A percentile compares a stretch with the other conserved stretches of the same genome.
These are phyloP conservation scores for Exophiala spinifera DNA, from an alignment of 2,329 filamentous ascomycete genomes.

Conservation along the genomic window DNA sequence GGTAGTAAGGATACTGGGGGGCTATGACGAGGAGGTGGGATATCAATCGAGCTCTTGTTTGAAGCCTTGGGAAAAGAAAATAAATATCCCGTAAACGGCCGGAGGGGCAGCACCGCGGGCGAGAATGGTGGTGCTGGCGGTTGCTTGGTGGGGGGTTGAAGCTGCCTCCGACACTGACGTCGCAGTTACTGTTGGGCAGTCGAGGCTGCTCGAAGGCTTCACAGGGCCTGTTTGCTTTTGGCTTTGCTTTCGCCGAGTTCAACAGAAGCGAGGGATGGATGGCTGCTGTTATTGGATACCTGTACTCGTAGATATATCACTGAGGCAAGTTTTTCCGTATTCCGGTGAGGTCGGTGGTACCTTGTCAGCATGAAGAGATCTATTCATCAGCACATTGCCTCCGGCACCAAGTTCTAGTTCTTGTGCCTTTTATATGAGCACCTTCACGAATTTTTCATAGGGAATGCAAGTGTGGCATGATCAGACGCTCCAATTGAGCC, in stretches of 20 bases:
- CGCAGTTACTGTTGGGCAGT: too few relatives aligned
- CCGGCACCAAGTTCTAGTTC: background rate
- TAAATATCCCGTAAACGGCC: constrained; percentile 5
- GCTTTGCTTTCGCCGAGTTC: too few relatives aligned
- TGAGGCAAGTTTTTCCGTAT: too few relatives aligned
- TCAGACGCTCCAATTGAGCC: background rate
- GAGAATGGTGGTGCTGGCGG: background rate
- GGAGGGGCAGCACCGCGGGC: background rate
- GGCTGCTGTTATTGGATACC: too few relatives aligned
- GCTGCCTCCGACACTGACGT: too few relatives aligned
- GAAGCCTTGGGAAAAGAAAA: constrained; percentile 2
- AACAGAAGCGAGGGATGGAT: too few relatives aligned
- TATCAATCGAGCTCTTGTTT: constrained; percentile 6
- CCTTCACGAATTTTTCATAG: background rate
- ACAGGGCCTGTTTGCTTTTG: too few relatives aligned
- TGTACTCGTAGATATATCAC: too few relatives aligned
- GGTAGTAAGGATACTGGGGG: background rate
- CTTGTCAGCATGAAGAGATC: background rate
- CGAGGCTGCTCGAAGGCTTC: too few relatives aligned
- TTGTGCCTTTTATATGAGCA: background rate
- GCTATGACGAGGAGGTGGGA: constrained; percentile 1
- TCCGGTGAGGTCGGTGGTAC: too few relatives aligned
- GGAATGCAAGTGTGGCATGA: constrained; percentile 18
- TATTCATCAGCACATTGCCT: background rate
- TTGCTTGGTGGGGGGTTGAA: constrained; percentile 10